A percentile compares a stretch with the other conserved stretches of the same genome.
phyloP scores from a whole-genome alignment of 2,329 filamentous ascomycete genomes.

The Chaetomiaceae sp. region DNA sequence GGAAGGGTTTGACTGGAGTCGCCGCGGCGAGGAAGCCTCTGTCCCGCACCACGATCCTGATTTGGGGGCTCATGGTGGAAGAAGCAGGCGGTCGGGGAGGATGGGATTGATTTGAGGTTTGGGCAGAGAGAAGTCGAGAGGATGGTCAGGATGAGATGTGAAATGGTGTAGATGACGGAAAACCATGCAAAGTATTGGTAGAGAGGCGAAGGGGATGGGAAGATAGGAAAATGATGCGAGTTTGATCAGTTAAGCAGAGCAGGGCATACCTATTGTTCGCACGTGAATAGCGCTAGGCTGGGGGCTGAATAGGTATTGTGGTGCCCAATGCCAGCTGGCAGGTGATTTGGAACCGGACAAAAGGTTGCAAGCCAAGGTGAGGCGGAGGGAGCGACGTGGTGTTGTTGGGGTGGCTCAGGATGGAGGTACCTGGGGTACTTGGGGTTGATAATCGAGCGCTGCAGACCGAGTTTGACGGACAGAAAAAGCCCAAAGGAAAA shows the following conservation, averaged over 20 bases:
- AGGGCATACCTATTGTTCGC: constrained; percentile 14
- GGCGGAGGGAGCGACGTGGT: constrained; percentile 14
- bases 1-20: background rate
- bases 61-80: constrained; percentile 4
- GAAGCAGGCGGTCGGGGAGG: background rate
- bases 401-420: constrained; percentile 5
- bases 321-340: constrained; percentile 26
- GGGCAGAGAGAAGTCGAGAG: background rate
- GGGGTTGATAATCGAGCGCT: background rate
- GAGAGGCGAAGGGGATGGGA: constrained; percentile 4
- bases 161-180: background rate
- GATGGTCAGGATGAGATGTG: background rate
- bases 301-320: background rate
- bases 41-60: constrained; percentile 10
- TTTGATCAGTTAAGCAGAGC: background rate
- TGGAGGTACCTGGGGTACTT: no score
- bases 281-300: background rate
- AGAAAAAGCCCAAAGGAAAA: background rate
- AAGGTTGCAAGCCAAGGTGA: constrained; percentile 1
- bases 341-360: constrained; percentile 4
- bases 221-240: no score
- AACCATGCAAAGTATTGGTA: background rate
- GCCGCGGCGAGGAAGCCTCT: background rate
- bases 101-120: background rate
- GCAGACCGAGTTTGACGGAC: background rate